Percentiles rank a stretch among this genome's conserved stretches.
Evolutionary conservation across 1,284 basidiomycete genomes (phyloP).

Genomic region (Sporisorium sorghi): DNA sequence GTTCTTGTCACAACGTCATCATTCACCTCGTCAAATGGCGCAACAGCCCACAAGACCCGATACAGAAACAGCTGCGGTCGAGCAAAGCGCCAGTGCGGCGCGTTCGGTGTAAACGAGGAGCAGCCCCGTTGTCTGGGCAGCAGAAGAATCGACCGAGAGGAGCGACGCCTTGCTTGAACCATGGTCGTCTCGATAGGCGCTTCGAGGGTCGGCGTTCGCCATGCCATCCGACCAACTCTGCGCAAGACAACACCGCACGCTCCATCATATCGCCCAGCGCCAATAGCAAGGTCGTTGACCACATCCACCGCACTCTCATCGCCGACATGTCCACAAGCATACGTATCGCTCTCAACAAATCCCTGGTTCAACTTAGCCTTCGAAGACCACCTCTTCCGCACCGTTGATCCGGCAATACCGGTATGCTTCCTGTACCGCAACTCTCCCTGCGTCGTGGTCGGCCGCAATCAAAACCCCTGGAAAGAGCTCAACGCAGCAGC

Average conservation of each 20-base stretch:
- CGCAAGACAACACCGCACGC: background rate
- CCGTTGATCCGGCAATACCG: conserved; percentile 28
- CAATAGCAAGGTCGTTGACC: conserved; percentile 1
- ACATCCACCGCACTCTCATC: background rate
- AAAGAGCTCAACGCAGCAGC: conserved; percentile 85
- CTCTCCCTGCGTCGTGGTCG: conserved; percentile 89
- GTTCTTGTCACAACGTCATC: background rate
- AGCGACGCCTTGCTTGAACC: background rate
- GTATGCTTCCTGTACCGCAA: conserved; percentile 90
- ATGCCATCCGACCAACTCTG: background rate
- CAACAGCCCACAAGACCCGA: background rate
- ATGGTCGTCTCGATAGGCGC: conserved; percentile 4
- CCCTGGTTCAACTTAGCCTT: conserved; percentile 93
- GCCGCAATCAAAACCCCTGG: conserved; percentile 98
- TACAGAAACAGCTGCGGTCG: background rate
- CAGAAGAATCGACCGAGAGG: too few species aligned
- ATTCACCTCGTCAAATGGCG: background rate
- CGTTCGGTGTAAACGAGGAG: background rate
- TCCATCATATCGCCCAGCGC: background rate
- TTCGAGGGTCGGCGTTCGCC: background rate
- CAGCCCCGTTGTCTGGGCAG: background rate
- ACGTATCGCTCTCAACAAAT: conserved; percentile 83
- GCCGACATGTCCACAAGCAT: conserved; percentile 71
- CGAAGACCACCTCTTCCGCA: conserved; percentile 75
- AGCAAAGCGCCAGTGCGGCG: background rate